Evolutionary conservation across 2,329 filamentous ascomycete species (phyloP), one percentile per base, ranked within the genome.

Genomic region (Sarocladium kiliense): DNA sequence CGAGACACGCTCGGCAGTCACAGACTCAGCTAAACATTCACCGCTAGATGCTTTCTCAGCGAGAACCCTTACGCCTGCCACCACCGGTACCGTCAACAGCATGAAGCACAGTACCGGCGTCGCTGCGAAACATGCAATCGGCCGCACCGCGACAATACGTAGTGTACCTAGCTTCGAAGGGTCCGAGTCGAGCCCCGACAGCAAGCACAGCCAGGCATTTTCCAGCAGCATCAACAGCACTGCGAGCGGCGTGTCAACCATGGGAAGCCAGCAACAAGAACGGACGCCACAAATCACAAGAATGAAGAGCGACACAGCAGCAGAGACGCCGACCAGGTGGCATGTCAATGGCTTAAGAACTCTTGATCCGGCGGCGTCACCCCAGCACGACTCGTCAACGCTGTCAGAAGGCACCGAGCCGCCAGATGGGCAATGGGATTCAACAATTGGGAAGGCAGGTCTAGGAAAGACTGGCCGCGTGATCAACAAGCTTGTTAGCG

Each of bases 401-500:
- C 42, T 65, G 26, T 62, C 67, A n/a, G 70, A 71, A 16, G 66
- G 68, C 16, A 62, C 65, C 11, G 74, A 74, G 30, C 61, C 65
- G 18, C 63, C 64, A 41, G 65, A 67, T 44, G 67, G 64, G 23
- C 72, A 72, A 66, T 86, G 84, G 82, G 85, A 87, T 64, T 83
- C 84, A 27, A 85, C 85, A 2, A 80, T 88, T 45, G 86, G 86
- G 61, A 86, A 86, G 65, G 85, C 86, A 7, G 85, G 83, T 2
- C 72, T 87, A 2, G 87, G 87, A 42, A 91, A 91, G 74, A 89
- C 86, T 10, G 87, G 87, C 9, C 78, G 87, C 32, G 87, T 91
- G 54, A 93, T 94, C 68, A 90, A 94, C 71, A 84, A 85, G 65
- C 79, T 94, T 54, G 89, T 91, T 65, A 85, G 86, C 54, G 89